A percentile compares a stretch with the other conserved stretches of the same genome.
These are phyloP conservation scores for Isochrysis galbana DNA, from an alignment of 78 protist species.

Conservation along the genomic window DNA sequence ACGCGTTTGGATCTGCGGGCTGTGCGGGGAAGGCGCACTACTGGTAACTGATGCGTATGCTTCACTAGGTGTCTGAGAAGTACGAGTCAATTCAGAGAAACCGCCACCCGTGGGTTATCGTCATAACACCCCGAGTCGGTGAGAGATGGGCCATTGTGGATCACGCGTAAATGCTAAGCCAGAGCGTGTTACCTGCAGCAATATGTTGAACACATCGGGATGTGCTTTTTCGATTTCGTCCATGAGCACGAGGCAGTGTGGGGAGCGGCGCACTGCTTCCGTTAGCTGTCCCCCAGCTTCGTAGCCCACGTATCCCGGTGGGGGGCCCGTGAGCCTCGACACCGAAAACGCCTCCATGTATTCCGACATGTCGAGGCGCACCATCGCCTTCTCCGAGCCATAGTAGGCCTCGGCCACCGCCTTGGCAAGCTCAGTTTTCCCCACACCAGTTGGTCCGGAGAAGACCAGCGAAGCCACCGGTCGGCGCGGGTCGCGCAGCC, in stretches of 20 bases:
- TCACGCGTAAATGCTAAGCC: too few relatives aligned
- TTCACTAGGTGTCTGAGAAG: too few relatives aligned
- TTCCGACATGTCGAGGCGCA: conserved; percentile 62
- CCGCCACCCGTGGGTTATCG: too few relatives aligned
- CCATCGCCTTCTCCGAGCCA: conserved; percentile 27
- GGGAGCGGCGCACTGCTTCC: conserved; percentile 94
- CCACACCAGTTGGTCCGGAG: conserved; percentile 75
- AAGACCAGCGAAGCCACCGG: conserved; percentile 66
- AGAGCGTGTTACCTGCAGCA: conserved; percentile 89
- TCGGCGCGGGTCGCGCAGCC: conserved; percentile 52
- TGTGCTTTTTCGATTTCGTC: conserved; percentile 94
- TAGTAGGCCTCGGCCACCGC: conserved; percentile 33
- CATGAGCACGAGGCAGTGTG: conserved; percentile 89
- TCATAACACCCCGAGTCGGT: too few relatives aligned
- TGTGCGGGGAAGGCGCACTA: too few relatives aligned
- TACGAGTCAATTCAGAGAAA: too few relatives aligned
- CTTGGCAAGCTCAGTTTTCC: conserved; percentile 69
- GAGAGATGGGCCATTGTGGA: too few relatives aligned
- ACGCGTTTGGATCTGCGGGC: too few relatives aligned
- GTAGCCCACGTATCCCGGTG: conserved; percentile 96
- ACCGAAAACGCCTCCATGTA: conserved; percentile 81
- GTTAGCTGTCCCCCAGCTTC: conserved; percentile 97
- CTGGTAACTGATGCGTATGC: too few relatives aligned
- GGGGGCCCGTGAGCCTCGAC: conserved; percentile 94
- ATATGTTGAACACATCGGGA: conserved; percentile 83